phyloP scores from a whole-genome alignment of 306 rosid species.

The Biancaea sappan region DNA sequence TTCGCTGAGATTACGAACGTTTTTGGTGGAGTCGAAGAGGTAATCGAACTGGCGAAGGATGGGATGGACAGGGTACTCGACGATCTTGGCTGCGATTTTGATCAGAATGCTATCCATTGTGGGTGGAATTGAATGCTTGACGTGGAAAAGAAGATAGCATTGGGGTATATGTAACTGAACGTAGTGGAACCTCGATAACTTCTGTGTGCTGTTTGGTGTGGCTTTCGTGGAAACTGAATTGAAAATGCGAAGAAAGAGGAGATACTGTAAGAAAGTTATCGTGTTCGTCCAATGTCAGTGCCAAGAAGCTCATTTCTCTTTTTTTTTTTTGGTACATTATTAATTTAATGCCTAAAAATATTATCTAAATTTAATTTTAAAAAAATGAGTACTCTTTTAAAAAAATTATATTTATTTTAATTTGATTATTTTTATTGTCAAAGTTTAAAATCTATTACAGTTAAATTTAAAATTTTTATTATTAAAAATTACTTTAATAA shows the following conservation, averaged over 20 bases:
- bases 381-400: too few species aligned
- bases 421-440: too few species aligned
- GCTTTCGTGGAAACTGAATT: background rate
- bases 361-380: too few species aligned
- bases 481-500: too few species aligned
- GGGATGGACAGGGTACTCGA: constrained; percentile 10
- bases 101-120: background rate
- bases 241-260: background rate
- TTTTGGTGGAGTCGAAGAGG: constrained; percentile 11
- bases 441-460: too few species aligned
- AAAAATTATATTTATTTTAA: too few species aligned
- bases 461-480: too few species aligned
- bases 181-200: background rate
- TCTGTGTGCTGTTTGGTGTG: background rate
- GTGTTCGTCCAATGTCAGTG: too few species aligned
- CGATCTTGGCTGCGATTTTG: constrained; percentile 13
- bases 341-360: too few species aligned
- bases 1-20: background rate
- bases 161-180: background rate
- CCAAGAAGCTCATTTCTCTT: too few species aligned
- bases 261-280: too few species aligned
- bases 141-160: background rate
- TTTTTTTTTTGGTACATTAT: too few species aligned
- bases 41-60: constrained; percentile 11
- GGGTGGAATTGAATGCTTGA: background rate